Base-by-base conservation (phyloP, 164 flowering plant species). In the Saururus chinensis region DNA sequence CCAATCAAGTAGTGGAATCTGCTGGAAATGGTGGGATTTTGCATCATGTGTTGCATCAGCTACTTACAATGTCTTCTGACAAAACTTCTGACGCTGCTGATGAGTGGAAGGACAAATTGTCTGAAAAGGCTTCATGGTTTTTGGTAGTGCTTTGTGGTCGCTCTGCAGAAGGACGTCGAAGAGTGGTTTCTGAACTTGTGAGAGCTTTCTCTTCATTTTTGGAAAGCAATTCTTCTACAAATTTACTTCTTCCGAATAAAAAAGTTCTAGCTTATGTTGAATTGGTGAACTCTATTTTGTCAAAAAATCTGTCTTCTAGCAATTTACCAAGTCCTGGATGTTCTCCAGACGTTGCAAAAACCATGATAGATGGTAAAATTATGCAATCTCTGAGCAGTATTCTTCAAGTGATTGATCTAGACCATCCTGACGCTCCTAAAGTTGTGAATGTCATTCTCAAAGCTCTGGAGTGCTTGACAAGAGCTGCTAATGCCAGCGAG, bases 341-440 rank as follows among this genome's bases (percentile, higher is more conserved):
- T 68, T 92, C 96, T 14, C 86, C 93, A 7, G 98, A 92, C 54
- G 74, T 86, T 42, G 89, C 96, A 66, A 84, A 85, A 71, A 78
- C 86, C 67, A 86, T 92, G 93, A 89, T 92, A 61, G 96, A 87
- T 73, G 88, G 84, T 60, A 93, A 96, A 58, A 74, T 92, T 73
- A 75, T 87, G 35, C 85, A 83, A 56, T 80, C 86, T 63, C 57
- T 92, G 13, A 82, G 86, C 17, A 68, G 76, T 61, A 80, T 87
- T 73, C 84, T 92, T 71, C 80, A 85, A 74, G 85, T 78, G 58
- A 71, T 89, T 67, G 98, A 92, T 76, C 68, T 92, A 74, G 95
- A 92, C 71, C 93, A 89, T 69, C 95, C 96, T 62, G 88, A 89
- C 70, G 85, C 93, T 65, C 83, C 92, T 3, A 86, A 85, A 81